A percentile compares a stretch with the other conserved stretches of the same genome.
Evolutionary conservation across 345 rosid species (phyloP).

Genomic region (Carallia pectinifolia): DNA sequence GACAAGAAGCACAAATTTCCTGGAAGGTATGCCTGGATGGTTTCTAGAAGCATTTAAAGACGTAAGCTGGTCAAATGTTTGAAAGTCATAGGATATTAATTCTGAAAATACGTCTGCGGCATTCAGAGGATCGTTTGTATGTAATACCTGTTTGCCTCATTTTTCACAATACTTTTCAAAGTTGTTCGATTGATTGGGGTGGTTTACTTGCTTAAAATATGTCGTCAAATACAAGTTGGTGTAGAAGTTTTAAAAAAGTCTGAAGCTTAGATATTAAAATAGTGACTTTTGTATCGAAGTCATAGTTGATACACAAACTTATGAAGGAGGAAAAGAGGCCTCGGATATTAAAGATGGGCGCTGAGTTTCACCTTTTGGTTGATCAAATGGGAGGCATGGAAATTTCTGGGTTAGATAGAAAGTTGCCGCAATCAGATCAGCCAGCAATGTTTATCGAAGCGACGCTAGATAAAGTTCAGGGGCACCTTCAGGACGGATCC

Average conservation of each 20-base stretch:
- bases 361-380: background rate
- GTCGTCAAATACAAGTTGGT: background rate
- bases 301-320: background rate
- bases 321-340: background rate
- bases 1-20: background rate
- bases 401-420: background rate
- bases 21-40: background rate
- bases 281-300: background rate
- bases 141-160: background rate
- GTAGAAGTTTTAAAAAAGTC: too few species aligned
- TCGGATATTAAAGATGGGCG: background rate
- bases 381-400: conserved; percentile 10
- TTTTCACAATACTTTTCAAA: background rate
- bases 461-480: background rate
- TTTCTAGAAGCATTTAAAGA: background rate
- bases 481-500: background rate
- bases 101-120: background rate
- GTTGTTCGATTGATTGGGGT: background rate
- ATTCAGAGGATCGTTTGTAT: background rate
- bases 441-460: background rate
- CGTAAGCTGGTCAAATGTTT: background rate
- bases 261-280: too few species aligned
- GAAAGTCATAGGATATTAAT: background rate
- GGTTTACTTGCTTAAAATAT: background rate
- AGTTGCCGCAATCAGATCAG: conserved; percentile 4